Percentiles rank a stretch among this genome's conserved stretches.
Evolutionary conservation across 805 yeast genomes (phyloP).

Genomic region (Pichia heedii): DNA sequence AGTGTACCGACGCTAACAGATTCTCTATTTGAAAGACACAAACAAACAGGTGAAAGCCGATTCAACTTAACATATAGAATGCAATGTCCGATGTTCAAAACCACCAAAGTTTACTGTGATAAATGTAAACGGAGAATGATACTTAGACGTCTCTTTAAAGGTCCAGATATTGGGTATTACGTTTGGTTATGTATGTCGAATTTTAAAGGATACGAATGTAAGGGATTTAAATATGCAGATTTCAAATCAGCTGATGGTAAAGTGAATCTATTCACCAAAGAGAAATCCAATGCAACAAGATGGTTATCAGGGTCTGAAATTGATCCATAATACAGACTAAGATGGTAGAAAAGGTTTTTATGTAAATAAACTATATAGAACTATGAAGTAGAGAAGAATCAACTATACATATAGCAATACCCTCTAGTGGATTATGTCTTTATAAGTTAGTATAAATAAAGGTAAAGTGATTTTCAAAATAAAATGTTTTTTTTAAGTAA

Average conservation of each 20-base stretch:
- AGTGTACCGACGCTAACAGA: slow-evolving; percentile 40
- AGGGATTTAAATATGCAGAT: slow-evolving; percentile 42
- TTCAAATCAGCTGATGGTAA: slow-evolving; percentile 27
- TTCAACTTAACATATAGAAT: slow-evolving; percentile 60
- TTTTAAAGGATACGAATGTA: slow-evolving; percentile 37
- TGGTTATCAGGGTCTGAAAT: slow-evolving; percentile 3
- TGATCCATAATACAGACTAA: no score
- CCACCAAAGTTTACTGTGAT: slow-evolving; percentile 35
- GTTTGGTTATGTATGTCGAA: slow-evolving; percentile 56
- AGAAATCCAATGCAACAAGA: slow-evolving; percentile 2
- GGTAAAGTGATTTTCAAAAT: no score
- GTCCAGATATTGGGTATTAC: slow-evolving; percentile 43
- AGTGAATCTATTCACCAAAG: neutral
- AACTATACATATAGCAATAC: no score
- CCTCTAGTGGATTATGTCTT: no score
- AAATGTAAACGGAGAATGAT: slow-evolving; percentile 37
- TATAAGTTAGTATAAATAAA: no score
- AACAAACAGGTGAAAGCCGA: slow-evolving; percentile 40
- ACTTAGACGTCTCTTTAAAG: slow-evolving; percentile 45
- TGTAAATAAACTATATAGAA: neutral
- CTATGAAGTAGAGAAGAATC: no score
- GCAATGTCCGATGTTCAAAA: slow-evolving; percentile 32
- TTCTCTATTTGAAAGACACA: slow-evolving; percentile 32
- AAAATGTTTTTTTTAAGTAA: no score
- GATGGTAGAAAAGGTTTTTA: neutral